These are phyloP conservation scores for Speleostelium caveatum DNA, from an alignment of 78 protist genomes.

Conservation along the genomic window DNA sequence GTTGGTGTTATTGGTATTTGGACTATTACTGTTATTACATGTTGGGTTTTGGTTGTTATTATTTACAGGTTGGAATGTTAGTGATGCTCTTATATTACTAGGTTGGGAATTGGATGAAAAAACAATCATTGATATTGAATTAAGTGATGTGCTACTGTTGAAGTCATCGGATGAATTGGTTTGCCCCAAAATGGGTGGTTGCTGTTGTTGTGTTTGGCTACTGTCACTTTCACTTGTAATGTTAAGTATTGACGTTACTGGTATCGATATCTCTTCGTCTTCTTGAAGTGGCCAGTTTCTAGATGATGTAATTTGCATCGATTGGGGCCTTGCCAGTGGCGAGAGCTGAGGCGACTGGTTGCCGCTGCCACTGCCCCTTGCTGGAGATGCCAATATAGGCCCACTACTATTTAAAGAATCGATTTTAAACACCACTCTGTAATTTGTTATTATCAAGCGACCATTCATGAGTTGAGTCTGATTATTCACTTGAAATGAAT, in stretches of 20 bases:
- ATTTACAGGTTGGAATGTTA: neutral
- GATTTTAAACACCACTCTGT: conserved; percentile 32
- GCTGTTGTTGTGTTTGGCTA: neutral
- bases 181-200: too few species aligned
- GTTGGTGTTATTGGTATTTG: neutral
- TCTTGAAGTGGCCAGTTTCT: neutral
- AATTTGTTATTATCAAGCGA: conserved; percentile 37
- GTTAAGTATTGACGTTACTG: neutral
- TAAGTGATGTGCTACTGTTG: too few species aligned
- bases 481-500: neutral
- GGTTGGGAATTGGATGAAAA: neutral
- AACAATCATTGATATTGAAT: too few species aligned
- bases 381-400: too few species aligned
- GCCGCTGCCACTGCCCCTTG: too few species aligned
- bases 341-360: too few species aligned
- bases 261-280: conserved; percentile 18
- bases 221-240: neutral
- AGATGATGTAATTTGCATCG: neutral
- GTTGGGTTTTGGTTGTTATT: neutral
- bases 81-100: neutral
- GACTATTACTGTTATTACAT: neutral
- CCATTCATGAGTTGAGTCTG: conserved; percentile 13
- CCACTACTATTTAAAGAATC: too few species aligned
- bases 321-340: neutral
- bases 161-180: neutral